Evolutionary conservation across 202 grass and related monocot genomes (phyloP).

Genomic region (Panicum hallii): DNA sequence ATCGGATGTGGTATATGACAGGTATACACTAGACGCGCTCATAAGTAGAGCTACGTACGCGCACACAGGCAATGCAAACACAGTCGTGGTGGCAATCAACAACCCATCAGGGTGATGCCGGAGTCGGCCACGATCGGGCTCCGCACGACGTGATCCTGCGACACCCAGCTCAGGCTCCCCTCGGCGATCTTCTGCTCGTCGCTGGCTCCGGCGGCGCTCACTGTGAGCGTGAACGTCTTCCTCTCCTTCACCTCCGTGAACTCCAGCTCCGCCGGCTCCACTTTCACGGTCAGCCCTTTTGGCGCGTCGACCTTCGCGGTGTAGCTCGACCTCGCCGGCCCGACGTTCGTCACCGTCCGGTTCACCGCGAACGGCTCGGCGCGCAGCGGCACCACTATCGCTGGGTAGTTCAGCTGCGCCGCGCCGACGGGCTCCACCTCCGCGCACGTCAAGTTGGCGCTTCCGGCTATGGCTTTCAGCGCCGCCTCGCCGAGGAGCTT

Average conservation of each 20-base stretch:
- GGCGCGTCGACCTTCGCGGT: slow-evolving; percentile 34
- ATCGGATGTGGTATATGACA: too few species aligned
- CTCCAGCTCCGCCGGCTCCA: slow-evolving; percentile 45
- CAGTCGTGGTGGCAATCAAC: not conserved
- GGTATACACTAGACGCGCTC: too few species aligned
- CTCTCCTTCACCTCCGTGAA: slow-evolving; percentile 52
- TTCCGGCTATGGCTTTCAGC: slow-evolving; percentile 35
- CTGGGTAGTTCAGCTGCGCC: slow-evolving; percentile 65
- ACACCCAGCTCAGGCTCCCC: slow-evolving; percentile 58
- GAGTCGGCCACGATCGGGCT: slow-evolving; percentile 59
- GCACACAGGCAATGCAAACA: too few species aligned
- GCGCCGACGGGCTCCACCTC: slow-evolving; percentile 27
- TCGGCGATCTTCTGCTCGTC: slow-evolving; percentile 5
- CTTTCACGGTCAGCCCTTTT: slow-evolving; percentile 16
- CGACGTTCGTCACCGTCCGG: slow-evolving; percentile 63
- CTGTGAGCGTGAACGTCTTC: slow-evolving; percentile 52
- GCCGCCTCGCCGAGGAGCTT: slow-evolving; percentile 48
- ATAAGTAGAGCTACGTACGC: too few species aligned
- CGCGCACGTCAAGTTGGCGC: slow-evolving; percentile 20
- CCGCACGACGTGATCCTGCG: slow-evolving; percentile 49
- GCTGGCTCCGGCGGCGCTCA: not conserved
- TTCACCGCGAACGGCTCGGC: slow-evolving; percentile 29
- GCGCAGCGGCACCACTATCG: slow-evolving; percentile 42
- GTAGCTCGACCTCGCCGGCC: slow-evolving; percentile 47
- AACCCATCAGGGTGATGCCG: not conserved